Percentiles rank a stretch among this genome's conserved stretches.
These are phyloP conservation scores for Coemansia pectinata DNA, from an alignment of 192 early-diverging fungal species.

Conservation along the genomic window DNA sequence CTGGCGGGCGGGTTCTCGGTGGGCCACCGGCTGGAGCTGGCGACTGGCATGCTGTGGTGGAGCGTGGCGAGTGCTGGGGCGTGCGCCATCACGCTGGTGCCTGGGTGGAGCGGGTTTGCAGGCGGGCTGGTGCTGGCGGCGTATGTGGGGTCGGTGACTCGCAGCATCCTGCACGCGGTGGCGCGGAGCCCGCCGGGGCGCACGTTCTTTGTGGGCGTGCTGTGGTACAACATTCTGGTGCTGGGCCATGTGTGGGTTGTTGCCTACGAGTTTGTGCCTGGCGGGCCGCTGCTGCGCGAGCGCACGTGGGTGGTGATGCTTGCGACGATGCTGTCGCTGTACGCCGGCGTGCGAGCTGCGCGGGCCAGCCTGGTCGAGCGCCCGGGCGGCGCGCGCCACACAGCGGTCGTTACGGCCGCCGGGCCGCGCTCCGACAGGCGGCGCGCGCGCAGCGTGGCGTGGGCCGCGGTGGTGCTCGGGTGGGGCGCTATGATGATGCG, in stretches of 20 bases:
- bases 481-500: slow-evolving; percentile 54
- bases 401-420: not conserved
- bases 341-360: slow-evolving; percentile 60
- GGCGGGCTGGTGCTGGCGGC: slow-evolving; percentile 65
- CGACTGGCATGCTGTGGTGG: slow-evolving; percentile 61
- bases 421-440: slow-evolving; percentile 9
- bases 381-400: not conserved
- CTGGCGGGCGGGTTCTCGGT: slow-evolving; percentile 59
- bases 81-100: slow-evolving; percentile 58
- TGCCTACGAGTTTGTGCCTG: slow-evolving; percentile 83
- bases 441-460: slow-evolving; percentile 17
- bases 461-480: slow-evolving; percentile 19
- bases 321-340: slow-evolving; percentile 59
- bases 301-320: slow-evolving; percentile 70
- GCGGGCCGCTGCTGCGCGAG: slow-evolving; percentile 70
- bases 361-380: slow-evolving; percentile 25
- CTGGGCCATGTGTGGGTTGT: slow-evolving; percentile 79
- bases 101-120: slow-evolving; percentile 64
- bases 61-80: slow-evolving; percentile 57
- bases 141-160: slow-evolving; percentile 62
- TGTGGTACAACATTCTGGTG: slow-evolving; percentile 71
- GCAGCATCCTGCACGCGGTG: slow-evolving; percentile 59
- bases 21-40: slow-evolving; percentile 38
- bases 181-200: slow-evolving; percentile 63
- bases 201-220: slow-evolving; percentile 61